Evolutionary conservation across 176 grass and related monocot genomes (phyloP).

Genomic region (Bolboschoenus planiculmis): DNA sequence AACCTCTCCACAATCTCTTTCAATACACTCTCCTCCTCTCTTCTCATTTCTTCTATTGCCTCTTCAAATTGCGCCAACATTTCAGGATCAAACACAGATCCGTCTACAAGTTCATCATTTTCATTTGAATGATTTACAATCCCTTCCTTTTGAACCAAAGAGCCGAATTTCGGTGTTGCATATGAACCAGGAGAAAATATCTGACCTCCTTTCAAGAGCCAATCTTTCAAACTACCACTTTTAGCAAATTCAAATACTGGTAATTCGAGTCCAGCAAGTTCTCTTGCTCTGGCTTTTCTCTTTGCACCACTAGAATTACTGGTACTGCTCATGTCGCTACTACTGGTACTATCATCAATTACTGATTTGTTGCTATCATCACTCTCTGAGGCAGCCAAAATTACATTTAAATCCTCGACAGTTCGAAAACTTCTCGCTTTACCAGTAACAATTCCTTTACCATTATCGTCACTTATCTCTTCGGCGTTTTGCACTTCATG

Average conservation of each 20-base stretch:
- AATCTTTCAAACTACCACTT: constrained; percentile 64
- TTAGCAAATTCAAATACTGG: constrained; percentile 60
- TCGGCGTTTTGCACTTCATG: not conserved
- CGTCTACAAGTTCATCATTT: not conserved
- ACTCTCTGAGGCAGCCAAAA: constrained; percentile 33
- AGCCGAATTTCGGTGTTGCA: constrained; percentile 58
- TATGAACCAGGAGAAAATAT: constrained; percentile 63
- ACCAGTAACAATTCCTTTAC: not conserved
- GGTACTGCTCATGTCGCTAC: not conserved
- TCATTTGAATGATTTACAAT: not conserved
- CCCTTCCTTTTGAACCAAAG: not conserved
- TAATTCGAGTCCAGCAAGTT: constrained; percentile 43
- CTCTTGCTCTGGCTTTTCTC: constrained; percentile 40
- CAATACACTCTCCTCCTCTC: constrained; percentile 54
- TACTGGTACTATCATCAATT: not conserved
- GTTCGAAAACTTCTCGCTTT: constrained; percentile 48
- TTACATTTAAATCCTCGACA: constrained; percentile 48
- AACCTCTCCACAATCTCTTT: constrained; percentile 45
- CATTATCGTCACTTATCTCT: not conserved
- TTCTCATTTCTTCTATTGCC: constrained; percentile 54
- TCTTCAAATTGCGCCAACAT: constrained; percentile 51
- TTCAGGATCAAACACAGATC: constrained; percentile 57
- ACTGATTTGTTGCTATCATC: not conserved
- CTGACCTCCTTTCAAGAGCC: constrained; percentile 58
- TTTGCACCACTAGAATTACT: constrained; percentile 16